These are phyloP conservation scores for Hibiscus tridactylites DNA, from an alignment of 345 rosid genomes.

Conservation along the genomic window DNA sequence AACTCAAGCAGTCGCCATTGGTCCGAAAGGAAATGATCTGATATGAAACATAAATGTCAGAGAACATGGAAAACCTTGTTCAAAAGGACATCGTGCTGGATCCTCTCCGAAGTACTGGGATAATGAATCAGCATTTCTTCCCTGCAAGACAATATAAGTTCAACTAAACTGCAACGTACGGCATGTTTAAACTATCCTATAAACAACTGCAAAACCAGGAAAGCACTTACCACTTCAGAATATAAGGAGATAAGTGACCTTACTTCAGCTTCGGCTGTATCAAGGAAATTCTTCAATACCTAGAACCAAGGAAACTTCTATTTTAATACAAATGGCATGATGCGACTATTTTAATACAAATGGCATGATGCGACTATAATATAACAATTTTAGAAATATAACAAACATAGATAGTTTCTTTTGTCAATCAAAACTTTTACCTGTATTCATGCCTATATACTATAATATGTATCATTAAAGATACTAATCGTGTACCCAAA, in stretches of 20 bases:
- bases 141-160: constrained; percentile 42
- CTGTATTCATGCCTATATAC: not conserved
- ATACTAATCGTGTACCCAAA: no score
- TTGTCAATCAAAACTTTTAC: not conserved
- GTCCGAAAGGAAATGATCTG: not conserved
- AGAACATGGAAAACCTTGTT: constrained; percentile 62
- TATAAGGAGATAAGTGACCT: constrained; percentile 67
- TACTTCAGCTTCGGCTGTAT: constrained; percentile 87
- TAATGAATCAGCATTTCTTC: constrained; percentile 91
- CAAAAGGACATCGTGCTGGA: constrained; percentile 96
- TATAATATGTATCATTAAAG: no score
- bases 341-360: not conserved
- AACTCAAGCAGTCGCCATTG: not conserved
- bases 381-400: not conserved
- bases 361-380: not conserved
- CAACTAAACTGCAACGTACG: constrained; percentile 4
- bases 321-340: not conserved
- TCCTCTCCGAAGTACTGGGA: constrained; percentile 96
- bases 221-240: constrained; percentile 69
- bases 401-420: not conserved
- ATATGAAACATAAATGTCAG: not conserved
- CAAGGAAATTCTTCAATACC: constrained; percentile 77
- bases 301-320: constrained; percentile 15
- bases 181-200: not conserved
- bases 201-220: not conserved